Base-by-base conservation (phyloP, 345 rosid genomes). In the Pugionium cornutum region DNA sequence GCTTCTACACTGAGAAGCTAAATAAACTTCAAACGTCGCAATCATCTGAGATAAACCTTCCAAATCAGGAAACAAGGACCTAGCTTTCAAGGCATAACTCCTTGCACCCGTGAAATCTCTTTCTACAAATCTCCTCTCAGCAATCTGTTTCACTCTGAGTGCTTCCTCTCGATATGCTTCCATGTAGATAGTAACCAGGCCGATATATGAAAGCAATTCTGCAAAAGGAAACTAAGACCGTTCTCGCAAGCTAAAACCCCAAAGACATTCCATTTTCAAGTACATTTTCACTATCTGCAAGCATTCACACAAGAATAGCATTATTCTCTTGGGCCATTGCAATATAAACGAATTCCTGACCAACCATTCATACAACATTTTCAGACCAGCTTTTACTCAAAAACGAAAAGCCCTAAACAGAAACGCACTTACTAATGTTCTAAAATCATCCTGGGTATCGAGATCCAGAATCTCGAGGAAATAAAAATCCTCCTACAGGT, bases 11-110 rank as follows among this genome's bases (percentile, higher is more conserved):
- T 84, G 91, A 32, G 98, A 89, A 56, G 97, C 97, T 40, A 79
- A 51, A 61, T 94, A 85, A 62, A 94, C 92, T n/a, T 90, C 97
- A 47, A 85, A 94, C 4, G 97, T 94, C n/a, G 90, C 82, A 55
- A 94, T 82, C 97, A 92, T 89, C 73, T 89, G 97, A 62, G 97
- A 80, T 52, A 92, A 80, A 55, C 97, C 97, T 63, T 94, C 99
- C 31, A 88, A 72, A 52, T 77, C 96, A 2, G 99, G 97, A 75
- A 69, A 90, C 51, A 94, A 68, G 0, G 83, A 53, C 75, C 82
- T 88, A 26, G 99, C 97, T 74, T 86, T 86, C 67, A 86, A 52
- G 4, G 99, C 97, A 78, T 84, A 86, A 55, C 64, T 86, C 78
- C 81, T 90, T 0, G 99, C 99, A 2, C 85, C 83, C 0, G 79